These are phyloP conservation scores for Boechera divaricarpa DNA, from an alignment of 345 rosid species.

Conservation along the genomic window DNA sequence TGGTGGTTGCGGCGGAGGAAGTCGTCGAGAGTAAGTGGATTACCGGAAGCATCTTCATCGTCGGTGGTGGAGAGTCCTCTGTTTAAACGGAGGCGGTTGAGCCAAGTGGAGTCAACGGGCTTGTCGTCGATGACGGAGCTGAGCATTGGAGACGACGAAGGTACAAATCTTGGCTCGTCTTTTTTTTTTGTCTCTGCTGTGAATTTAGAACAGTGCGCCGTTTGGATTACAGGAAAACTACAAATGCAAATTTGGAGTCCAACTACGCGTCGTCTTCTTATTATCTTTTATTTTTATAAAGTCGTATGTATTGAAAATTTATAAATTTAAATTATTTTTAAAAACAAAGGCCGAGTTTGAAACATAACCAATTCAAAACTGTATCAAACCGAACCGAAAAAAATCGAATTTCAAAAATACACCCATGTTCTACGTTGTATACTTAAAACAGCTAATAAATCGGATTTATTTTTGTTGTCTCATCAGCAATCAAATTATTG, in stretches of 20 bases:
- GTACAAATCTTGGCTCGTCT: conserved; percentile 2
- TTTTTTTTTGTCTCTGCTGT: neutral
- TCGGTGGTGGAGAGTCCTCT: conserved; percentile 70
- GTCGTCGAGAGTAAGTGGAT: conserved; percentile 55
- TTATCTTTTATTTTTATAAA: too few species aligned
- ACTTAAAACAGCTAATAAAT: too few species aligned
- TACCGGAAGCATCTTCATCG: conserved; percentile 54
- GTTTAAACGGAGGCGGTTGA: conserved; percentile 82
- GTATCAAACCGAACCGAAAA: too few species aligned
- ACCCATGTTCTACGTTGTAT: too few species aligned
- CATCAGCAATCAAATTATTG: too few species aligned
- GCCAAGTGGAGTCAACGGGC: conserved; percentile 73
- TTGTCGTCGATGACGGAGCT: conserved; percentile 63
- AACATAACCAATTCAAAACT: too few species aligned
- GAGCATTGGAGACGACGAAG: conserved; percentile 56
- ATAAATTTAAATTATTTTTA: too few species aligned
- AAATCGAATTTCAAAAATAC: too few species aligned
- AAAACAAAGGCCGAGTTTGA: too few species aligned
- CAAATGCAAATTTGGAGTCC: neutral
- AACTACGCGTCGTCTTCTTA: conserved; percentile 40
- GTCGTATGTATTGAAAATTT: too few species aligned
- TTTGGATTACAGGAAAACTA: conserved; percentile 30
- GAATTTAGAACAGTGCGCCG: conserved; percentile 42
- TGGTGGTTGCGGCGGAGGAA: conserved; percentile 56
- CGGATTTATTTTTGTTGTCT: too few species aligned